Conservation (phyloP, 139 green algal genomes). For the Pleodorina starrii region DNA sequence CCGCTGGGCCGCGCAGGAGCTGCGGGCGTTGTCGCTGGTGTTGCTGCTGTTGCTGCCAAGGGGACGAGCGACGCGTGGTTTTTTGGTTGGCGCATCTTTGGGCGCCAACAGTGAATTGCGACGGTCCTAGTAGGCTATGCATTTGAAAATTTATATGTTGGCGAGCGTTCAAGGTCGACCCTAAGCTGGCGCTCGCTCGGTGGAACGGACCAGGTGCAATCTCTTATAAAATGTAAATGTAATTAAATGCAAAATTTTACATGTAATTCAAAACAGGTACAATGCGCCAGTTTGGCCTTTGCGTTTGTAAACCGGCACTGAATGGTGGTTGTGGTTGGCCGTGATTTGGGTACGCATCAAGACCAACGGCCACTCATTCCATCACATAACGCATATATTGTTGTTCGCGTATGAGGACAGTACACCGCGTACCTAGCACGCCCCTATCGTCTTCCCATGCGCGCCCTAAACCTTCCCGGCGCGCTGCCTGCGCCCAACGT, state of each 20-base stretch:
- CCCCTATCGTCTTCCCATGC: neutral
- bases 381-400: neutral
- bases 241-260: no score
- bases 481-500: neutral
- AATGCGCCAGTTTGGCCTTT: no score
- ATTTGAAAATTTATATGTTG: no score
- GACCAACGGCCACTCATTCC: neutral
- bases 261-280: no score
- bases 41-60: neutral
- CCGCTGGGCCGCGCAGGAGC: neutral
- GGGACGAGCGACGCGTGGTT: neutral
- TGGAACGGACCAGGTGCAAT: no score
- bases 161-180: no score
- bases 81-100: neutral
- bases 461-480: neutral
- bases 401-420: no score
- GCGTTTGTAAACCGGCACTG: no score
- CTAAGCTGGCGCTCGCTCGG: no score
- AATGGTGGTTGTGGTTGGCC: neutral
- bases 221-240: no score
- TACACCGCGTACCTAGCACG: no score
- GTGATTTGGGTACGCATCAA: neutral
- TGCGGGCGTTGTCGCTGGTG: neutral
- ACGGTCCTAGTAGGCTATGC: neutral
- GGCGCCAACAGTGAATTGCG: neutral